Evolutionary conservation across 768 basidiomycete genomes (phyloP).

Genomic region (Daedalea quercina): DNA sequence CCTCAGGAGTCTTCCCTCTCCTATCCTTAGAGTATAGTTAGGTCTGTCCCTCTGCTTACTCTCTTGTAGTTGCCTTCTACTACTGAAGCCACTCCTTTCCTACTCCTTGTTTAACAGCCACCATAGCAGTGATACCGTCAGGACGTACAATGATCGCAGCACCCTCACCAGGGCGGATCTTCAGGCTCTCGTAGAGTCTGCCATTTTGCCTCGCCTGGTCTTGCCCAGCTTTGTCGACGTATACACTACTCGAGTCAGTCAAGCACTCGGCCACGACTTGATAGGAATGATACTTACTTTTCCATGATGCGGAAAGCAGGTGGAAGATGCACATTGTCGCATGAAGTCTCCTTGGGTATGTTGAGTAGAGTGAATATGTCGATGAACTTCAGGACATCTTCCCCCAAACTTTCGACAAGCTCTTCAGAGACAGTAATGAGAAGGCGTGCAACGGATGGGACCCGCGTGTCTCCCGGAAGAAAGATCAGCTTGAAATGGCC

Average conservation of each 20-base stretch:
- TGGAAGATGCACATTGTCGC: background rate
- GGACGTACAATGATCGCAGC: background rate
- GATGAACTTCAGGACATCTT: background rate
- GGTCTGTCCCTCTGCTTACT: too few relatives aligned
- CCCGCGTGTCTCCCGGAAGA: constrained; percentile 38
- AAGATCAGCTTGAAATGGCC: constrained; percentile 49
- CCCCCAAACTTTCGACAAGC: background rate
- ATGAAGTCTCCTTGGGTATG: background rate
- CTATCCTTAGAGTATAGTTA: too few relatives aligned
- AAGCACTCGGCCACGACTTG: too few relatives aligned
- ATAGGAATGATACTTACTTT: too few relatives aligned
- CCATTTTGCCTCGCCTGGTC: background rate
- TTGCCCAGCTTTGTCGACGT: background rate
- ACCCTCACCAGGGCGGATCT: background rate
- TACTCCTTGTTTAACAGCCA: too few relatives aligned
- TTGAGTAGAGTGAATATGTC: background rate
- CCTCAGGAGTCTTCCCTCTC: too few relatives aligned
- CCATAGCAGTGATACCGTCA: background rate
- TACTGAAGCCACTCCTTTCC: too few relatives aligned
- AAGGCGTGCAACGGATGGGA: background rate
- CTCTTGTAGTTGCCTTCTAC: too few relatives aligned
- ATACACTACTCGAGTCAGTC: background rate
- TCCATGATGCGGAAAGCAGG: background rate
- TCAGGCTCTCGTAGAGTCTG: background rate
- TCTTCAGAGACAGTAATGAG: background rate